A percentile compares a stretch with the other conserved stretches of the same genome.
Conservation (phyloP, 1,139 yeast genomes). For the Geotrichum bryndzae region DNA sequence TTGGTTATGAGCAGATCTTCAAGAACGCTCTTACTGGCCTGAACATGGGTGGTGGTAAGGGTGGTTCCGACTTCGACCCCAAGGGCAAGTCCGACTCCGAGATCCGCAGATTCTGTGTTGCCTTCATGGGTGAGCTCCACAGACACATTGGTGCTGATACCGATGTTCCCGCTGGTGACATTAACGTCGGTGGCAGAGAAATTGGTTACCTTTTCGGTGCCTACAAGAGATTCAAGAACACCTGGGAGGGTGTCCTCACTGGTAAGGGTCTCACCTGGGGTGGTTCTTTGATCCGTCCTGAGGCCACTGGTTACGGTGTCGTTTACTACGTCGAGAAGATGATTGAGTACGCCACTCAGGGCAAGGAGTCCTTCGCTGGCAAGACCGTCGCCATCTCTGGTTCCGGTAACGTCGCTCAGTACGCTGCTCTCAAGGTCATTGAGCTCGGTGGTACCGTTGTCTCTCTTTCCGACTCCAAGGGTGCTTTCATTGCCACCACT, state of each 20-base stretch:
- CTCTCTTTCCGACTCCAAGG: constrained; percentile 91
- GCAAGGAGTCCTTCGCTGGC: constrained; percentile 83
- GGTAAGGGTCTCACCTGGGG: constrained; percentile 99
- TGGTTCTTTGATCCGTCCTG: constrained; percentile 97
- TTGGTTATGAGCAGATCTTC: constrained; percentile 97
- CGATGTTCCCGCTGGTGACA: constrained; percentile 98
- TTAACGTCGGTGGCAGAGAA: constrained; percentile 91
- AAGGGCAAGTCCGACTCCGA: constrained; percentile 89
- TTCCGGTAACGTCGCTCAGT: constrained; percentile 98
- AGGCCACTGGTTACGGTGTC: constrained; percentile 97
- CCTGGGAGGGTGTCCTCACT: constrained; percentile 95
- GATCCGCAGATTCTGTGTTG: constrained; percentile 92
- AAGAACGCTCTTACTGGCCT: constrained; percentile 97
- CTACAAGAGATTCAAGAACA: constrained; percentile 84
- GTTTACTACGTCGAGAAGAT: constrained; percentile 96
- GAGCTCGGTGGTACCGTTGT: constrained; percentile 95
- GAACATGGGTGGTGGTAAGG: constrained; percentile 99
- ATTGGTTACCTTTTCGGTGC: constrained; percentile 94
- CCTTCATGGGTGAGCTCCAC: constrained; percentile 92
- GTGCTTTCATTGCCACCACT: constrained; percentile 54
- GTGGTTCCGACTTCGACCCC: constrained; percentile 98
- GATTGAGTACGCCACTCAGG: constrained; percentile 88
- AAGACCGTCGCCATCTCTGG: constrained; percentile 96
- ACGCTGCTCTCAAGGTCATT: constrained; percentile 93
- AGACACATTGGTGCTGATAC: constrained; percentile 96